Evolutionary conservation across 768 basidiomycete genomes (phyloP).

Genomic region (Pleurotus cornucopiae): DNA sequence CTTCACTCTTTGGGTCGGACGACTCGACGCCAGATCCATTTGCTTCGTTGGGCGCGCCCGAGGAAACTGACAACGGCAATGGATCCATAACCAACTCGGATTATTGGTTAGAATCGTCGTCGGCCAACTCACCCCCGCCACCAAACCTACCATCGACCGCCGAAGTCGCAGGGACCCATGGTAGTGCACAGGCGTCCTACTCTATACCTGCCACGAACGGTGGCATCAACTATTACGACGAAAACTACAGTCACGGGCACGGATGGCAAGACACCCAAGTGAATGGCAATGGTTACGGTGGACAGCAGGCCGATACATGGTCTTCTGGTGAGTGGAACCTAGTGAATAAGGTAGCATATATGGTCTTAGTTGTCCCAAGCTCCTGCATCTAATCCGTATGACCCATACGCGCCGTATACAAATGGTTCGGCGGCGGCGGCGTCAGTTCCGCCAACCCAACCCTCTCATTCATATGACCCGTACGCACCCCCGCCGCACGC

Average conservation of each 20-base stretch:
- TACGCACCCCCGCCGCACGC: too few relatives aligned
- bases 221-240: slow-evolving; percentile 10
- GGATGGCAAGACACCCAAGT: slow-evolving; percentile 24
- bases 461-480: slow-evolving; percentile 12
- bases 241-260: slow-evolving; percentile 14
- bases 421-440: slow-evolving; percentile 14
- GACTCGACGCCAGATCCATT: slow-evolving; percentile 63
- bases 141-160: background rate
- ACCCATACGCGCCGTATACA: slow-evolving; percentile 31
- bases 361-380: background rate
- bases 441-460: background rate
- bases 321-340: background rate
- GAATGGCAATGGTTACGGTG: slow-evolving; percentile 5
- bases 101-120: background rate
- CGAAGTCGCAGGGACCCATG: too few relatives aligned
- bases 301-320: background rate
- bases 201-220: slow-evolving; percentile 7
- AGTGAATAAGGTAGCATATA: too few relatives aligned
- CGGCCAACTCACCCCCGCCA: background rate
- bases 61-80: background rate
- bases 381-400: slow-evolving; percentile 17
- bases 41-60: slow-evolving; percentile 46
- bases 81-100: background rate
- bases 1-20: slow-evolving; percentile 72
- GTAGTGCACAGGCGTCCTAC: background rate